Evolutionary conservation across 768 basidiomycete genomes (phyloP).

Genomic region (Hericium alpestre): DNA sequence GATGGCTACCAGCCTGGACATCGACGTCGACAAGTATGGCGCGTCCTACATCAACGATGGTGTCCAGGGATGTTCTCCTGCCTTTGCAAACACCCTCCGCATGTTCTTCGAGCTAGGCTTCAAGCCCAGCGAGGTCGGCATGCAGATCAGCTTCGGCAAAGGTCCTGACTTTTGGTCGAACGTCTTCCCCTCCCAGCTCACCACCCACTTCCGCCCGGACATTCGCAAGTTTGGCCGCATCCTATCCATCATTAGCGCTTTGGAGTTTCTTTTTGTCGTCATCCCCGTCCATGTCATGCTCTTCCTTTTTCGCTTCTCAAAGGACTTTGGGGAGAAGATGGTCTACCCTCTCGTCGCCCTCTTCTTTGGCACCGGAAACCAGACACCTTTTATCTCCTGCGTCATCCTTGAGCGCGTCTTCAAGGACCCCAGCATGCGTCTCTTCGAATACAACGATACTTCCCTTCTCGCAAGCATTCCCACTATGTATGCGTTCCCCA

Average conservation of each 20-base stretch:
- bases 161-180: conserved; percentile 29
- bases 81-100: conserved; percentile 25
- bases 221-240: conserved; percentile 24
- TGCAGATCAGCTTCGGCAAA: conserved; percentile 28
- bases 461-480: conserved; percentile 24
- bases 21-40: conserved; percentile 21
- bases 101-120: conserved; percentile 26
- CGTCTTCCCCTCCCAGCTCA: conserved; percentile 25
- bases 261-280: conserved; percentile 22
- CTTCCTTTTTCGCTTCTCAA: conserved; percentile 24
- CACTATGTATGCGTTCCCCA: conserved; percentile 27
- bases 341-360: conserved; percentile 27
- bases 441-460: conserved; percentile 24
- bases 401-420: conserved; percentile 25
- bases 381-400: conserved; percentile 26
- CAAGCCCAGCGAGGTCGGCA: conserved; percentile 21
- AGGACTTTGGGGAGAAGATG: conserved; percentile 26
- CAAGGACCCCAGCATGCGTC: conserved; percentile 25
- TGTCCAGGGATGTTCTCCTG: conserved; percentile 26
- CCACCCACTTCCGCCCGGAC: conserved; percentile 19
- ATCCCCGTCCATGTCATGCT: conserved; percentile 26
- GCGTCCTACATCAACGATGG: conserved; percentile 28
- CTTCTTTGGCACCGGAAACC: conserved; percentile 28
- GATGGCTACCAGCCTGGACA: conserved; percentile 25
- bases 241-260: conserved; percentile 21